Evolutionary conservation across 306 rosid genomes (phyloP), one percentile per base, ranked within the genome.

Genomic region (Arachis stenosperma): DNA sequence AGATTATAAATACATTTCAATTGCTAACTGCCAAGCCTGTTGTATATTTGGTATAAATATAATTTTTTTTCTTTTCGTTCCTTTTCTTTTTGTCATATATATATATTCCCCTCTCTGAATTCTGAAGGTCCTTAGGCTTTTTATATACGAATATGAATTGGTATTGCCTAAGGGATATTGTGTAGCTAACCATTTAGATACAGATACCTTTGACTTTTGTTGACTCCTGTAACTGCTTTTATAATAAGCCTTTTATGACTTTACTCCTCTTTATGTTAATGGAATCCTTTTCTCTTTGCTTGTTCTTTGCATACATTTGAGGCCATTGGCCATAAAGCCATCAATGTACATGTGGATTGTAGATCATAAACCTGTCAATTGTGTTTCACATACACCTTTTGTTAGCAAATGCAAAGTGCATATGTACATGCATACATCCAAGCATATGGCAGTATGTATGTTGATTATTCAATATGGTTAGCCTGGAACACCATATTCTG

Each of bases 21-120:
- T 84, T 94, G 91, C 96, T 94, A 41, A 88, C 96, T 44, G 99
- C 99, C 74, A 94, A 94, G 68, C 95, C 97, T 27, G 97, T 94
- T 87, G 95, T 94, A 51, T 94, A 91, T 86, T 81, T 94, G 93
- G 99, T 94, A 81, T 55, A 72, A 65, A 53, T 94, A 81, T 55
- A 72, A 17, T 17, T 70, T 57, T 48, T 40, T 46, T 53, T 33
- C 55, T n/a, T 47, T 65, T 50, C 52, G 61, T 17, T 41, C 60
- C 56, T 65, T 41, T 54, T 46, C 63, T 53, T 17, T 7, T 46
- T 46, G 54, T 11, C 37, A 44, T 7, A 15, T 54, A 78, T 73
- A 17, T 22, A 37, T 58, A 40, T 65, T 42, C 3, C 37, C 37
- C 4, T 33, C 37, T 69, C 44, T 67, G 64, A 5, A 14, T 27